These are phyloP conservation scores for Euphorbia peplus DNA, from an alignment of 345 rosid genomes.

Conservation along the genomic window DNA sequence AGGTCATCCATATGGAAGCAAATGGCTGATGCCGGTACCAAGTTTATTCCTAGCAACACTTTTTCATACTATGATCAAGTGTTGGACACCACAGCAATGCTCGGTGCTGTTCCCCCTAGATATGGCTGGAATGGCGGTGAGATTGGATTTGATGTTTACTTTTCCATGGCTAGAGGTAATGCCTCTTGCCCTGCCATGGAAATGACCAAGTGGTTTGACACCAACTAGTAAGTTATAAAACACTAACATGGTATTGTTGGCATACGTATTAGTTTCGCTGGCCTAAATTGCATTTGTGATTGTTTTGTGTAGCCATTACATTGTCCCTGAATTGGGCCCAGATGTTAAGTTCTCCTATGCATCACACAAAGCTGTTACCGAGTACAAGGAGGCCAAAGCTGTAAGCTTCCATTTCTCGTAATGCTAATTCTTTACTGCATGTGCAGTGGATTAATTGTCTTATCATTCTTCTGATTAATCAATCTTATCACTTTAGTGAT, in stretches of 20 bases:
- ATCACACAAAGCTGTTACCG: slow-evolving; percentile 88
- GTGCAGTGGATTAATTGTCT: background rate
- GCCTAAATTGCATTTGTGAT: background rate
- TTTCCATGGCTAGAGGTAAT: slow-evolving; percentile 98
- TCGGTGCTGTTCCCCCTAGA: slow-evolving; percentile 92
- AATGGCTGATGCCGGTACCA: slow-evolving; percentile 79
- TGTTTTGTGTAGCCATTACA: slow-evolving; percentile 66
- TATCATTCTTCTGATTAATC: background rate
- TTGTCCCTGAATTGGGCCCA: slow-evolving; percentile 96
- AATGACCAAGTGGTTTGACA: slow-evolving; percentile 99
- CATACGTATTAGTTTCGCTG: background rate
- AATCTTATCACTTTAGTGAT: background rate
- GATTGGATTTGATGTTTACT: slow-evolving; percentile 79
- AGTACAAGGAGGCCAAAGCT: slow-evolving; percentile 94
- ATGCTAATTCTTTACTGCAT: background rate
- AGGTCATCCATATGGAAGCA: slow-evolving; percentile 90
- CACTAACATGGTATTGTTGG: background rate
- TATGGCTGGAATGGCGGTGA: slow-evolving; percentile 82
- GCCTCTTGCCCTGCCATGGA: slow-evolving; percentile 98
- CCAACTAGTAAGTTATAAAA: slow-evolving; percentile 86
- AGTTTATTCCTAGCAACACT: slow-evolving; percentile 93
- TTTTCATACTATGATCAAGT: slow-evolving; percentile 89
- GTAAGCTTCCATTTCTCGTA: slow-evolving; percentile 29
- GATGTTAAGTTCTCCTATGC: slow-evolving; percentile 85
- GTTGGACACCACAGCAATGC: slow-evolving; percentile 88